These are phyloP conservation scores for Hyaloscypha bicolor DNA, from an alignment of 495 filamentous ascomycete species.

Conservation along the genomic window DNA sequence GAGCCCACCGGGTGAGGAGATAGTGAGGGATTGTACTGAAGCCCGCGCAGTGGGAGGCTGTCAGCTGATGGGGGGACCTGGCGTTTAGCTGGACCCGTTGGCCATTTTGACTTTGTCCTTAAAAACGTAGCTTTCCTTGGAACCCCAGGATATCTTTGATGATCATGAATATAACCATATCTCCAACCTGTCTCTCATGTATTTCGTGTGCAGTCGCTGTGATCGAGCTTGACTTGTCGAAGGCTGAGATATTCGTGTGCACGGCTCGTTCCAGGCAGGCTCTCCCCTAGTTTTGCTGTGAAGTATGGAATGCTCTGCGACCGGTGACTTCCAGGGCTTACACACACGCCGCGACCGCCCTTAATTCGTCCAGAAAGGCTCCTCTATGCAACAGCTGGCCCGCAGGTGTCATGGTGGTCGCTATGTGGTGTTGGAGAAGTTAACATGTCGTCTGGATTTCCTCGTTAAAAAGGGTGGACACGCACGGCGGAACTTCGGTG, in stretches of 20 bases:
- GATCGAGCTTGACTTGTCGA: not conserved
- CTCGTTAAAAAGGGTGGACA: not conserved
- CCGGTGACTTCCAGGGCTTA: not conserved
- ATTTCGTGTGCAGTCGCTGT: not conserved
- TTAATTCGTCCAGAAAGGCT: conserved; percentile 6
- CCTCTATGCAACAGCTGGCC: not conserved
- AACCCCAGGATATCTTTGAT: not conserved
- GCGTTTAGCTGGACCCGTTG: not conserved
- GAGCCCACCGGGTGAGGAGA: not conserved
- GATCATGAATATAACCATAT: not conserved
- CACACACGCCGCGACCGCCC: conserved; percentile 24
- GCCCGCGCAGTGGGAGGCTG: not conserved
- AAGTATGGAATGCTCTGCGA: not conserved
- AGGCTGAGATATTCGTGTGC: not conserved
- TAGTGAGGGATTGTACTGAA: conserved; percentile 2
- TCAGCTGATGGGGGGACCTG: not conserved
- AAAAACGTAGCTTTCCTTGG: not conserved
- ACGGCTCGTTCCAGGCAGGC: conserved; percentile 7
- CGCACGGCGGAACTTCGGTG: not conserved
- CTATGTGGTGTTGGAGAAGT: conserved; percentile 12
- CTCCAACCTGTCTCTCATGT: not conserved
- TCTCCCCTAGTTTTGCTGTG: too few relatives aligned
- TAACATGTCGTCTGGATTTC: conserved; percentile 26
- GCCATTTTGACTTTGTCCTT: not conserved
- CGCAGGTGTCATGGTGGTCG: conserved; percentile 21